Evolutionary conservation across 805 yeast genomes (phyloP).

Genomic region (Zygoascus flipseniorum): DNA sequence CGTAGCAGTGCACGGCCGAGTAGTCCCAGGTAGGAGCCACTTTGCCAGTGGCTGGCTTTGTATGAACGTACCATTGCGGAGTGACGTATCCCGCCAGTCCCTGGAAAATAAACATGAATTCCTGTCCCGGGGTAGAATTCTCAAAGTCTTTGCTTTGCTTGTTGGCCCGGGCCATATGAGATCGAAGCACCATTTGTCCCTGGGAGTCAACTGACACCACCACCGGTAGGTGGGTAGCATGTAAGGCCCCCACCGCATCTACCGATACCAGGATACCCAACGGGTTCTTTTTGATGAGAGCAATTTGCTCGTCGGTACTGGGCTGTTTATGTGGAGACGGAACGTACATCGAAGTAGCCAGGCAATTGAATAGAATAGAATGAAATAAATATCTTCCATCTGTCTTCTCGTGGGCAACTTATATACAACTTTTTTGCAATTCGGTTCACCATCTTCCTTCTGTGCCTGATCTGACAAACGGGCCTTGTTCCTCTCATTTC

Average conservation of each 20-base stretch:
- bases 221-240: conserved; percentile 47
- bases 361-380: no score
- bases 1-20: conserved; percentile 47
- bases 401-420: no score
- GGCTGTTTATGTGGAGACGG: background rate
- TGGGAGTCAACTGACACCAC: conserved; percentile 29
- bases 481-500: no score
- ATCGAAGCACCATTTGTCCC: conserved; percentile 31
- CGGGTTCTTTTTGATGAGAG: conserved; percentile 40
- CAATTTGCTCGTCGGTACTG: background rate
- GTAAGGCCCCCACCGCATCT: conserved; percentile 27
- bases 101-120: conserved; percentile 45
- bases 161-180: conserved; percentile 49
- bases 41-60: conserved; percentile 48
- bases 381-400: no score
- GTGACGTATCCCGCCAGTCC: conserved; percentile 42
- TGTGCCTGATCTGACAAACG: no score
- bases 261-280: conserved; percentile 40
- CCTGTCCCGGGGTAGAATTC: conserved; percentile 22
- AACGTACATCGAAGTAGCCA: background rate
- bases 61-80: conserved; percentile 48
- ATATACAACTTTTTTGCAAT: no score
- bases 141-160: conserved; percentile 33
- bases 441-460: no score
- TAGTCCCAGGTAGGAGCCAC: conserved; percentile 68